Conservation (phyloP, 2,329 filamentous ascomycete genomes). For the Zopfia rhizophila region DNA sequence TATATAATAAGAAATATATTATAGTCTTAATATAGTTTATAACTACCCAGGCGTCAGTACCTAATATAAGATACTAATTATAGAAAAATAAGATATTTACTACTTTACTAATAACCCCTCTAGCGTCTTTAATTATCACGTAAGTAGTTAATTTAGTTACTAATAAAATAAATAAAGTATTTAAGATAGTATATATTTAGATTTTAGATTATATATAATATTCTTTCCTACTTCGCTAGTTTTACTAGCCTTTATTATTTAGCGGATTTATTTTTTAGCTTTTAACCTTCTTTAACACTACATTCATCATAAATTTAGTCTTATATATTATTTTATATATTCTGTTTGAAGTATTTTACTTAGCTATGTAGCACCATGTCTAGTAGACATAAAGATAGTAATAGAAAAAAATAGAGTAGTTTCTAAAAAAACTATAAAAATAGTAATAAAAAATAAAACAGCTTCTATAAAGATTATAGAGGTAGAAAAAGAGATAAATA, state of each 20-base stretch:
- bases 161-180: too few relatives aligned
- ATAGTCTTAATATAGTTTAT: too few relatives aligned
- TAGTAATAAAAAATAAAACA: neutral
- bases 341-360: neutral
- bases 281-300: conserved; percentile 2
- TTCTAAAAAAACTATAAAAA: too few relatives aligned
- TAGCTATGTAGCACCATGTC: conserved; percentile 1
- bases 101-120: too few relatives aligned
- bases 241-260: conserved; percentile 1
- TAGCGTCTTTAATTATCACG: too few relatives aligned
- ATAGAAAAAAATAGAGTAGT: neutral
- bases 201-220: too few relatives aligned
- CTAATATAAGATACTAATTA: too few relatives aligned
- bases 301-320: conserved; percentile 1
- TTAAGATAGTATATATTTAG: too few relatives aligned
- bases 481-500: conserved; percentile 4
- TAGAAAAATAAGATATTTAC: too few relatives aligned
- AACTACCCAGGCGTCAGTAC: too few relatives aligned
- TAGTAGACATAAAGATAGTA: conserved; percentile 1
- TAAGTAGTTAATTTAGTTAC: too few relatives aligned
- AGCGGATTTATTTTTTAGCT: conserved; percentile 1
- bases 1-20: too few relatives aligned
- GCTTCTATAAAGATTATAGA: conserved; percentile 1
- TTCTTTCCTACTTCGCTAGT: conserved; percentile 3
- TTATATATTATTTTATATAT: neutral